Conservation (phyloP, 768 basidiomycete genomes). For the Porphyrellus cyaneotinctus region DNA sequence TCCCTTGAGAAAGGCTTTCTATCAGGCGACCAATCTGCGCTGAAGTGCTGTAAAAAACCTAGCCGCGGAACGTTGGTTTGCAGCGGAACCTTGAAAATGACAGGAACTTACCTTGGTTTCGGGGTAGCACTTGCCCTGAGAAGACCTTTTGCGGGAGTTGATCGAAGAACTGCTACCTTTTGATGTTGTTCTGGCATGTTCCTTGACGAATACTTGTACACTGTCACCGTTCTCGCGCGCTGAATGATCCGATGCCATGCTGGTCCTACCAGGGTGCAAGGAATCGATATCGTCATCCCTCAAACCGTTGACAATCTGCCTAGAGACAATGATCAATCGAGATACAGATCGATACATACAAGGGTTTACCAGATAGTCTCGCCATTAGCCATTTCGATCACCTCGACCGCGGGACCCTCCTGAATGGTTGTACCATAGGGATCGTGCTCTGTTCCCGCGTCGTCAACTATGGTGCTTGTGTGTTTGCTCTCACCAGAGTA, state of each 20-base stretch:
- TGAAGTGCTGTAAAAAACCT: constrained; percentile 47
- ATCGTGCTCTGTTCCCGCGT: constrained; percentile 25
- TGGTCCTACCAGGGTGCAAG: constrained; percentile 59
- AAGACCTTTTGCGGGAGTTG: constrained; percentile 55
- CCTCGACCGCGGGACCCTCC: constrained; percentile 65
- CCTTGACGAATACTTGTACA: constrained; percentile 74
- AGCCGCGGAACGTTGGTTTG: constrained; percentile 9
- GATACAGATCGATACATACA: neutral
- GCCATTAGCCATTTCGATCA: constrained; percentile 82
- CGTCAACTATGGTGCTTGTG: constrained; percentile 34
- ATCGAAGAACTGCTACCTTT: constrained; percentile 60
- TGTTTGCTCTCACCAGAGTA: constrained; percentile 58
- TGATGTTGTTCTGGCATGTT: constrained; percentile 63
- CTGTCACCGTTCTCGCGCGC: constrained; percentile 42
- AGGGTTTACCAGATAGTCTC: constrained; percentile 75
- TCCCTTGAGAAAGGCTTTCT: constrained; percentile 74
- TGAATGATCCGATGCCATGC: constrained; percentile 75
- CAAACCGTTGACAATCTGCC: constrained; percentile 82
- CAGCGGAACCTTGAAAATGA: constrained; percentile 1
- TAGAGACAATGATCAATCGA: constrained; percentile 7
- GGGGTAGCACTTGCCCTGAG: constrained; percentile 57
- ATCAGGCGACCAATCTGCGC: constrained; percentile 81
- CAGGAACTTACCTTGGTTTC: constrained; percentile 71
- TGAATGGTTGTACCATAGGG: constrained; percentile 28
- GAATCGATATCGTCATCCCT: constrained; percentile 75